Evolutionary conservation across 352 stramenopile species (phyloP).

Genomic region (Globisporangium nunn): DNA sequence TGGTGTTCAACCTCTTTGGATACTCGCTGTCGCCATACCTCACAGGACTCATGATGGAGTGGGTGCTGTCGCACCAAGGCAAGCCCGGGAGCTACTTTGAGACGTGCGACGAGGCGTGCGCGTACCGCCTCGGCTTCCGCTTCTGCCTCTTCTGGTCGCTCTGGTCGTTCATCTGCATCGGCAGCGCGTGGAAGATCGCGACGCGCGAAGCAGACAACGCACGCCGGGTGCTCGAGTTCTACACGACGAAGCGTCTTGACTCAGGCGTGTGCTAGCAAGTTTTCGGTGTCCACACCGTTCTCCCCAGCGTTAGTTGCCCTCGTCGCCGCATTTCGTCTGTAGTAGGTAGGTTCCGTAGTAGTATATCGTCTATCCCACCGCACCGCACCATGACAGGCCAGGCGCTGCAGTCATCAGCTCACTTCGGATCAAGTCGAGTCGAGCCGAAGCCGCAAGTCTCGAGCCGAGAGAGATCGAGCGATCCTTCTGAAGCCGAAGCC

Average conservation of each 20-base stretch:
- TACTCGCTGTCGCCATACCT: constrained; percentile 76
- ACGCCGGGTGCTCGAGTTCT: constrained; percentile 51
- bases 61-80: constrained; percentile 56
- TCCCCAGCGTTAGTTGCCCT: too few relatives aligned
- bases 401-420: background rate
- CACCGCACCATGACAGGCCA: too few relatives aligned
- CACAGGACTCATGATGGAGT: constrained; percentile 77
- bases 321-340: too few relatives aligned
- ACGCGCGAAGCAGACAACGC: constrained; percentile 47
- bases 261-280: constrained; percentile 1
- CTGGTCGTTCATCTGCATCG: constrained; percentile 71
- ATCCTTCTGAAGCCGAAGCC: background rate
- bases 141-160: constrained; percentile 81
- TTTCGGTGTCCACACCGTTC: too few relatives aligned
- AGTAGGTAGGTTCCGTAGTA: background rate
- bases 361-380: background rate
- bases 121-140: constrained; percentile 72
- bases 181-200: constrained; percentile 43
- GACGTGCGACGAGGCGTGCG: constrained; percentile 70
- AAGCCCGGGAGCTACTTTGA: constrained; percentile 61
- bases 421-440: background rate
- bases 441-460: too few relatives aligned
- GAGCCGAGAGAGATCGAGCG: too few relatives aligned
- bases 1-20: constrained; percentile 79
- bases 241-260: constrained; percentile 19